Evolutionary conservation across 139 green algal genomes (phyloP).

Genomic region (Raphidocelis subcapitata): DNA sequence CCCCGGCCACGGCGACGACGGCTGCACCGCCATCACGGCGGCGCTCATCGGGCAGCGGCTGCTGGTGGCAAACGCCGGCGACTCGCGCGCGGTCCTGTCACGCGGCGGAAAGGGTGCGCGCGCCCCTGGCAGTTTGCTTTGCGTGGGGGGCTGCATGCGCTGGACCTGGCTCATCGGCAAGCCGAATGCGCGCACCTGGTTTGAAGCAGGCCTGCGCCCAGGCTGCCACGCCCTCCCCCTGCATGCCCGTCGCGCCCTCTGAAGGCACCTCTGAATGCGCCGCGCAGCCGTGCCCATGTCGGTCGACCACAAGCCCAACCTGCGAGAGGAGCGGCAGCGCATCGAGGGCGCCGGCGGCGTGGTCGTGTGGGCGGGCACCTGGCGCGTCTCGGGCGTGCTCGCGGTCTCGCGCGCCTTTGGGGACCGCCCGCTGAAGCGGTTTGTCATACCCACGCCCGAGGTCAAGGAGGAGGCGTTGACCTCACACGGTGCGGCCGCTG

Average conservation of each 20-base stretch:
- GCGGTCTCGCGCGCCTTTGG: conserved; percentile 94
- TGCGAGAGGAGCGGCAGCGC: conserved; percentile 79
- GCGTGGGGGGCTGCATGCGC: no score
- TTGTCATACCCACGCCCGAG: conserved; percentile 82
- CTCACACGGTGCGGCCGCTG: no score
- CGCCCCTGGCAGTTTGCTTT: no score
- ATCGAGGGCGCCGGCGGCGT: conserved; percentile 91
- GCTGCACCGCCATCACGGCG: conserved; percentile 83
- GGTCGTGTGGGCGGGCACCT: conserved; percentile 93
- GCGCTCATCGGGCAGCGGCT: conserved; percentile 74
- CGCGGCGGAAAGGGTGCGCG: conserved; percentile 67
- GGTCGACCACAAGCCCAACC: conserved; percentile 96
- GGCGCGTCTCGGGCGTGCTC: conserved; percentile 92
- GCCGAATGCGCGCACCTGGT: no score
- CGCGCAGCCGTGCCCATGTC: conserved; percentile 58
- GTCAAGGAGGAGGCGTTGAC: conserved; percentile 70
- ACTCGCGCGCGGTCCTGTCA: conserved; percentile 86
- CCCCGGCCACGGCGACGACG: no score
- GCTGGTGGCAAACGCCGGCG: conserved; percentile 89
- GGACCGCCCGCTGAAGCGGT: conserved; percentile 89
- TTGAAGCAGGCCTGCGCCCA: no score
- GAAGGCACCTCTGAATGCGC: no score
- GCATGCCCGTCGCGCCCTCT: no score
- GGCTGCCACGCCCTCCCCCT: no score
- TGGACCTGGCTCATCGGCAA: no score